Conservation (phyloP, 176 grass and related monocot species). For the Elymus sibiricus region DNA sequence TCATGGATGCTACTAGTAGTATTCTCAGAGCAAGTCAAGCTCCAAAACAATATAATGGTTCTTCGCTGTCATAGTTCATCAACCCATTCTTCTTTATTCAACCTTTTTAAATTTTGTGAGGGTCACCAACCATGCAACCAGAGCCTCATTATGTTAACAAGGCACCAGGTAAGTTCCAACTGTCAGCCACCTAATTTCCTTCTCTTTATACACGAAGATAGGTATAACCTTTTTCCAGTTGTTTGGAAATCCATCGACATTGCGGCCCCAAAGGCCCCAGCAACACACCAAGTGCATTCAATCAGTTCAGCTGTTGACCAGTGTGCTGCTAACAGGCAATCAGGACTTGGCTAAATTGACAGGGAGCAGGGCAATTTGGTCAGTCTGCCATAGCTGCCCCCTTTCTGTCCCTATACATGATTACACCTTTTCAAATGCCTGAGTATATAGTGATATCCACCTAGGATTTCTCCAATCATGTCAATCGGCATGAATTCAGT, state of each 20-base stretch:
- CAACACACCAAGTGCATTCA: neutral
- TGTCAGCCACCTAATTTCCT: neutral
- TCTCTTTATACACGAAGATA: neutral
- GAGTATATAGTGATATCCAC: neutral
- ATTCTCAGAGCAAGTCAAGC: neutral
- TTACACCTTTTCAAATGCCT: neutral
- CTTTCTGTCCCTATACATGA: no score
- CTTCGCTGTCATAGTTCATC: neutral
- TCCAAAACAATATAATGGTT: neutral
- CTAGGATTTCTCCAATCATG: neutral
- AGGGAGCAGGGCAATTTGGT: no score
- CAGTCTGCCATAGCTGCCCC: no score
- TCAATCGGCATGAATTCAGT: neutral
- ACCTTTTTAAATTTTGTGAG: neutral
- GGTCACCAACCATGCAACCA: slow-evolving; percentile 22
- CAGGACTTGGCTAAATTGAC: neutral
- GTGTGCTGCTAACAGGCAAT: neutral
- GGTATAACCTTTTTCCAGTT: neutral
- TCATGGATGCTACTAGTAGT: no score
- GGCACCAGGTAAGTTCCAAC: neutral
- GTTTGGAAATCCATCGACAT: neutral
- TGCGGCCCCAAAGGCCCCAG: neutral
- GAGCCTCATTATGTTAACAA: neutral
- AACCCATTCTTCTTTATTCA: neutral
- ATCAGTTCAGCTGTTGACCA: neutral